phyloP scores from a whole-genome alignment of 805 yeast genomes.

The Maudiozyma bulderi region DNA sequence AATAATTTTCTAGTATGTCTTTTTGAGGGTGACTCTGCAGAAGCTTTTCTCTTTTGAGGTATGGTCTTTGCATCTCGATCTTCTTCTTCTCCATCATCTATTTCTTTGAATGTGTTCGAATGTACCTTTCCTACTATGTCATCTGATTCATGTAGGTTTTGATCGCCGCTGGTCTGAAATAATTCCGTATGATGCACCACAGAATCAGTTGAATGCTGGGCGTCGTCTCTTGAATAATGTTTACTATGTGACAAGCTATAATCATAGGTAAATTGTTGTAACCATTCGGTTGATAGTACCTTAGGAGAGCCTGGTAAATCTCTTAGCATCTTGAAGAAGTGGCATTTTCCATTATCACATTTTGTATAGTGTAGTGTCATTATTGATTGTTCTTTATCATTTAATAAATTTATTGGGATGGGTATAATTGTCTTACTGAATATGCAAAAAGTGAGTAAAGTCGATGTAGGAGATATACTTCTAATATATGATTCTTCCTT shows the following conservation, averaged over 20 bases:
- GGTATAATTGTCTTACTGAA: conserved; percentile 42
- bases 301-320: not conserved
- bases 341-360: conserved; percentile 17
- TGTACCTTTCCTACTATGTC: not conserved
- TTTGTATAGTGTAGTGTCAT: conserved; percentile 35
- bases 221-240: not conserved
- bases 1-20: not conserved
- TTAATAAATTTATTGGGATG: not conserved
- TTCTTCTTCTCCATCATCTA: not conserved
- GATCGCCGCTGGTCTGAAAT: not conserved
- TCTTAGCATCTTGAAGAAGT: conserved; percentile 14
- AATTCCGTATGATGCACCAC: conserved; percentile 2
- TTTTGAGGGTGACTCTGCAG: not conserved
- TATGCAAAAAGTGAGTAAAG: conserved; percentile 48
- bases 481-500: conserved; percentile 2
- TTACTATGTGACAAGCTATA: not conserved
- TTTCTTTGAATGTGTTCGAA: not conserved
- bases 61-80: too few relatives aligned
- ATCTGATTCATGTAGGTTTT: not conserved
- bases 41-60: not conserved
- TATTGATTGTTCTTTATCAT: conserved; percentile 24
- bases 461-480: conserved; percentile 3
- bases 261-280: too few relatives aligned
- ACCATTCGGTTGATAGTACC: not conserved
- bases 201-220: not conserved